These are phyloP conservation scores for Cinchona pubescens DNA, from an alignment of 257 asterid genomes.

Conservation along the genomic window DNA sequence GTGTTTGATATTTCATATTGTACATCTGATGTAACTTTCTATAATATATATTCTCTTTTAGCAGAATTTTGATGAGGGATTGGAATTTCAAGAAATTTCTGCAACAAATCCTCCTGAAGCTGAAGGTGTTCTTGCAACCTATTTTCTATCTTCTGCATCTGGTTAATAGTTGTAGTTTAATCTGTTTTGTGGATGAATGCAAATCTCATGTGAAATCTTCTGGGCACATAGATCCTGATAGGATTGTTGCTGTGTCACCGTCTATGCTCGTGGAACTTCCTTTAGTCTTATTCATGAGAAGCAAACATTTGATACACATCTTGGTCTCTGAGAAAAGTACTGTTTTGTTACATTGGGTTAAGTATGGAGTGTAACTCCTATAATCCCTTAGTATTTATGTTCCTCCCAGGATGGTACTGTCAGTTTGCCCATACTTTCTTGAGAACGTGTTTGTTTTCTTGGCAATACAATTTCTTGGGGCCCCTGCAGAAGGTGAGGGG, in stretches of 20 bases:
- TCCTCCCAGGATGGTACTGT: neutral
- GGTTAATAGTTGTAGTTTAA: neutral
- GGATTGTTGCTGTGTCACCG: neutral
- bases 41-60: slow-evolving; percentile 12
- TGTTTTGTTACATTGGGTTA: neutral
- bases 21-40: neutral
- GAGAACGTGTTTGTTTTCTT: neutral
- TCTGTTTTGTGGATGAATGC: neutral
- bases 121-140: slow-evolving; percentile 50
- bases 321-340: neutral
- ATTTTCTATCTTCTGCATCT: slow-evolving; percentile 15
- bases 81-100: slow-evolving; percentile 32
- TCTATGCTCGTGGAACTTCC: neutral
- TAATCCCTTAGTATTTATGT: neutral
- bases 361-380: neutral
- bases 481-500: neutral
- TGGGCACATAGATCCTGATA: neutral
- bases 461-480: neutral
- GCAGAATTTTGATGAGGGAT: slow-evolving; percentile 48
- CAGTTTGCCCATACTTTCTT: neutral
- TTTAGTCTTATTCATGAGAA: neutral
- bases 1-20: neutral
- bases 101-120: slow-evolving; percentile 29
- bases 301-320: neutral
- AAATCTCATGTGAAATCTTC: neutral